Percentiles rank a stretch among this genome's conserved stretches.
These are phyloP conservation scores for Sugiyamaella xylanicola DNA, from an alignment of 1,139 yeast genomes.

Conservation along the genomic window DNA sequence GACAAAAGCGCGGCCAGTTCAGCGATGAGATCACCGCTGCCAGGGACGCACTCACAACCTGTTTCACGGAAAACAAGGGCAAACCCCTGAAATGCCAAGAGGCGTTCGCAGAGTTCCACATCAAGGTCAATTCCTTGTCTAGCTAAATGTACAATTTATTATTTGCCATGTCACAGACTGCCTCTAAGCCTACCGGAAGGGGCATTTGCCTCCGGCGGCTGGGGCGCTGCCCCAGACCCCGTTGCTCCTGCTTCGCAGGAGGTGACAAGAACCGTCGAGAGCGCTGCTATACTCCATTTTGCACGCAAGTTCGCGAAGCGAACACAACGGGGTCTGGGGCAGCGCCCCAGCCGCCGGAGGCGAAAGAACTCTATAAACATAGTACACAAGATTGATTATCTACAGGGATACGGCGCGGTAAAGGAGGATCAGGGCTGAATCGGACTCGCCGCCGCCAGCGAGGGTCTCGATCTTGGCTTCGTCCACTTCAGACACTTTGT, in stretches of 20 bases:
- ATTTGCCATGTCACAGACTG: too few species aligned
- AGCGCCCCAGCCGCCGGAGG: conserved; percentile 9
- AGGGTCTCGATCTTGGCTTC: conserved; percentile 79
- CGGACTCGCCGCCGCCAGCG: conserved; percentile 98
- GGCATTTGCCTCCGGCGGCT: conserved; percentile 4
- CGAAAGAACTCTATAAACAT: conserved; percentile 30
- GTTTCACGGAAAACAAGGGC: conserved; percentile 69
- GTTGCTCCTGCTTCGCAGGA: not conserved
- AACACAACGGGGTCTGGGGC: conserved; percentile 11
- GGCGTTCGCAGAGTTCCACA: conserved; percentile 73
- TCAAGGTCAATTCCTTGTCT: conserved; percentile 30
- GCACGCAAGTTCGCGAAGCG: too few species aligned
- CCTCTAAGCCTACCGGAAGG: too few species aligned
- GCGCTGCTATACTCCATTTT: too few species aligned
- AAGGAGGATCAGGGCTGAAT: conserved; percentile 84
- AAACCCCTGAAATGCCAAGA: conserved; percentile 87
- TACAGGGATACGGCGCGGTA: conserved; percentile 45
- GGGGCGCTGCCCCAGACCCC: conserved; percentile 6
- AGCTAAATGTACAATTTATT: conserved; percentile 8
- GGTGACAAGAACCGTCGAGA: too few species aligned
- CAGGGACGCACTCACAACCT: conserved; percentile 60
- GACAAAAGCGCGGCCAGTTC: conserved; percentile 44
- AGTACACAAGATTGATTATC: not conserved
- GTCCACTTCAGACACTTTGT: conserved; percentile 74
- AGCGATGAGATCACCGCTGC: conserved; percentile 48